A percentile compares a stretch with the other conserved stretches of the same genome.
phyloP scores from a whole-genome alignment of 1,284 basidiomycete genomes.

The Bondarzewia mesenterica region DNA sequence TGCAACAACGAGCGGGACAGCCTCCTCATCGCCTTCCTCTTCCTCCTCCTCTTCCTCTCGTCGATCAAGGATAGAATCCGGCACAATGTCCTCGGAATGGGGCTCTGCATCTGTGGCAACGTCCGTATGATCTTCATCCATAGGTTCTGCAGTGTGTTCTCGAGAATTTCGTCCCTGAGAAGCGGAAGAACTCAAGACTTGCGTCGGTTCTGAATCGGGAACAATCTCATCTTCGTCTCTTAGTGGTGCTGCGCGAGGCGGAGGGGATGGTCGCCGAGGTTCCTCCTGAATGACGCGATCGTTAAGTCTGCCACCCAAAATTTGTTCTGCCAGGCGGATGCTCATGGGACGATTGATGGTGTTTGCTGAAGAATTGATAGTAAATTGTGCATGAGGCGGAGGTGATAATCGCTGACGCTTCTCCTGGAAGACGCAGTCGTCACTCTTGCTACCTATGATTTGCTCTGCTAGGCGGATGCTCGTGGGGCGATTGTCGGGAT shows the following conservation, averaged over 20 bases:
- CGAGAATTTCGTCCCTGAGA: neutral
- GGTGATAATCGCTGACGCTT: too few relatives aligned
- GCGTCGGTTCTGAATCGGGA: conserved; percentile 35
- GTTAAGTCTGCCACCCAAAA: neutral
- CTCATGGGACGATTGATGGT: neutral
- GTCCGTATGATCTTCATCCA: too few relatives aligned
- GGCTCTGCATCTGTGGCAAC: neutral
- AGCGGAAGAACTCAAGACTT: conserved; percentile 3
- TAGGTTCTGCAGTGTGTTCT: neutral
- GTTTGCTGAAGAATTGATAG: neutral
- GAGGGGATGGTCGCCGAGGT: too few relatives aligned
- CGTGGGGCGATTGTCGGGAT: neutral
- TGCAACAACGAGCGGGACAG: conserved; percentile 32
- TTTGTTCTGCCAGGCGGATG: neutral
- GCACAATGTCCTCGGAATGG: conserved; percentile 16
- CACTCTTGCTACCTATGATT: neutral
- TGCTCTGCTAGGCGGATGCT: neutral
- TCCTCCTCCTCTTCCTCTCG: conserved; percentile 12
- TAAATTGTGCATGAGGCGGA: neutral
- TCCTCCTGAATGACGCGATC: neutral
- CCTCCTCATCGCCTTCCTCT: conserved; percentile 31
- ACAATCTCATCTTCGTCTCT: conserved; percentile 29
- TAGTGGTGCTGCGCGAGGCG: neutral
- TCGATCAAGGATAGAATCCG: neutral
- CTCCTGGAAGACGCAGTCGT: neutral